Conservation (phyloP, 306 rosid species). For the Citrullus amarus region DNA sequence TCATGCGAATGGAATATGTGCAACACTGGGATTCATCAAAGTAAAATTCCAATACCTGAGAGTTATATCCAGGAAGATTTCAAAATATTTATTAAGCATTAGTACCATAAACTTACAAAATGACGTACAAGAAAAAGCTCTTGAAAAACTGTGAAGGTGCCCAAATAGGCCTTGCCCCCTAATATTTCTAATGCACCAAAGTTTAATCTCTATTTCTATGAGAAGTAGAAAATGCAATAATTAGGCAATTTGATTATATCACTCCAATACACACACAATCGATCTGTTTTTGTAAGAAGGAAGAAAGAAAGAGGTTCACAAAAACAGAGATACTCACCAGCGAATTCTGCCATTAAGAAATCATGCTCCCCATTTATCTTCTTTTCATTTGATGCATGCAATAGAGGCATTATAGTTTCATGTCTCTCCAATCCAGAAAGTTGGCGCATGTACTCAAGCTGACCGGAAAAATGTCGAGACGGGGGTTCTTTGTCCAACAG, state of each 20-base stretch:
- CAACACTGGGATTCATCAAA: neutral
- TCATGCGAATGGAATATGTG: neutral
- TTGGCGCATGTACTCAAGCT: constrained; percentile 88
- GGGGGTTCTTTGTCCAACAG: constrained; percentile 94
- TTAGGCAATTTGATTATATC: neutral
- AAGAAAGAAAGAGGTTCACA: neutral
- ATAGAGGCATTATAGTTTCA: constrained; percentile 87
- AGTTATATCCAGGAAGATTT: neutral
- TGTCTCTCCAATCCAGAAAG: constrained; percentile 86
- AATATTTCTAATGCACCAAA: neutral
- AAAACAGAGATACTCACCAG: constrained; percentile 44
- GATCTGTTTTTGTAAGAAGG: neutral
- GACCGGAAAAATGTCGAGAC: constrained; percentile 89
- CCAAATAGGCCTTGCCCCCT: neutral
- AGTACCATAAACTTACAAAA: neutral
- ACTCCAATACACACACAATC: neutral
- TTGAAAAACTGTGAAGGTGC: neutral
- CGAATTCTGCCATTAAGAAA: constrained; percentile 93
- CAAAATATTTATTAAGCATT: neutral
- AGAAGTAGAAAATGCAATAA: neutral
- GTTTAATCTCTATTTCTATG: neutral
- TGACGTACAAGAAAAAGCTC: neutral
- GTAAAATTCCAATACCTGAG: neutral
- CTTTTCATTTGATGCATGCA: constrained; percentile 82
- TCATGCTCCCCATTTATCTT: constrained; percentile 86